These are phyloP conservation scores for Aristolochia fimbriata DNA, from an alignment of 164 flowering plant species.

Conservation along the genomic window DNA sequence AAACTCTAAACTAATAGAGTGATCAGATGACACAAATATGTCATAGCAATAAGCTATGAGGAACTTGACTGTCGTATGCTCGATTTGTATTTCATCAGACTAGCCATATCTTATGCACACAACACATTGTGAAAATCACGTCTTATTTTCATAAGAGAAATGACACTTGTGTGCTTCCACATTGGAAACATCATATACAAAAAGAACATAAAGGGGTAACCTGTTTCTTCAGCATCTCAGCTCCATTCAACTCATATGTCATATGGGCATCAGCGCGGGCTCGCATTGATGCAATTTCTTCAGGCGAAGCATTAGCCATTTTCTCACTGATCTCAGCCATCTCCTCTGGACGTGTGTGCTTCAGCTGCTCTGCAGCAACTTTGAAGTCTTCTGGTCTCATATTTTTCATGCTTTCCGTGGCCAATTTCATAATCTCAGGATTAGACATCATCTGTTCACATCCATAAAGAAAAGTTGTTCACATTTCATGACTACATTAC, in stretches of 20 bases:
- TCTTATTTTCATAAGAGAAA: no score
- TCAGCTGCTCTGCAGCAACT: slow-evolving; percentile 81
- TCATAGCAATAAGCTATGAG: no score
- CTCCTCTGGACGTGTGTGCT: slow-evolving; percentile 79
- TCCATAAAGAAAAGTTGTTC: background rate
- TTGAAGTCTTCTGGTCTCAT: slow-evolving; percentile 79
- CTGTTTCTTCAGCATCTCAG: slow-evolving; percentile 82
- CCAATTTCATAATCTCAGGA: slow-evolving; percentile 85
- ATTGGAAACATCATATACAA: no score
- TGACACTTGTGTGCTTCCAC: no score
- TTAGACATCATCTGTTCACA: slow-evolving; percentile 83
- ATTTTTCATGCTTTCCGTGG: slow-evolving; percentile 83
- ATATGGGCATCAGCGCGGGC: slow-evolving; percentile 60
- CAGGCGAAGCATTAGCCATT: slow-evolving; percentile 82
- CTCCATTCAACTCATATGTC: slow-evolving; percentile 56
- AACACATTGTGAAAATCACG: no score
- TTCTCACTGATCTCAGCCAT: slow-evolving; percentile 81
- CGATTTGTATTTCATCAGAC: no score
- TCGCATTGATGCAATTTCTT: slow-evolving; percentile 76
- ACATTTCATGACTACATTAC: background rate
- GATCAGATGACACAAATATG: background rate
- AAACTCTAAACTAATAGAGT: background rate
- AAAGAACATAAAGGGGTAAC: slow-evolving; percentile 19
- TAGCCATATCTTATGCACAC: no score
- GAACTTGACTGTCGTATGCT: no score